Percentiles rank a stretch among this genome's conserved stretches.
Evolutionary conservation across 345 rosid genomes (phyloP).

Genomic region (Boechera retrofracta): DNA sequence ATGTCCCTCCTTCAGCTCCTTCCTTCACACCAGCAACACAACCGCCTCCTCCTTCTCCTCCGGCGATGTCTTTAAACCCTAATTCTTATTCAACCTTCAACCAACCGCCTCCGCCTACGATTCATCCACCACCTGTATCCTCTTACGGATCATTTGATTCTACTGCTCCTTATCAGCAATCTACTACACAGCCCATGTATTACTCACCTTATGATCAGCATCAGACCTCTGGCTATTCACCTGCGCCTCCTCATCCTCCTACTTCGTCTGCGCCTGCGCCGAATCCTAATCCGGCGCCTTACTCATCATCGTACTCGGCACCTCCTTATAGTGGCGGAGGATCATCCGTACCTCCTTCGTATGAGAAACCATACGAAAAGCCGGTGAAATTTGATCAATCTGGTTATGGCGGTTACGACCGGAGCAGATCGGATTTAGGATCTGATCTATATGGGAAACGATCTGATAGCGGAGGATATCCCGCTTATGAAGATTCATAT

Average conservation of each 20-base stretch:
- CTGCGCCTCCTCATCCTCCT: slow-evolving; percentile 51
- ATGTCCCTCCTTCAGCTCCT: slow-evolving; percentile 75
- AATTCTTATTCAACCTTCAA: slow-evolving; percentile 49
- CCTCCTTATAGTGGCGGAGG: slow-evolving; percentile 46
- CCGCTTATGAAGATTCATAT: slow-evolving; percentile 59
- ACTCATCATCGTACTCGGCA: slow-evolving; percentile 58
- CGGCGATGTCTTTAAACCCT: slow-evolving; percentile 43
- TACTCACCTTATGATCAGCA: slow-evolving; percentile 68
- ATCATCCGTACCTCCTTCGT: slow-evolving; percentile 52
- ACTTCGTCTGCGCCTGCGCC: slow-evolving; percentile 38
- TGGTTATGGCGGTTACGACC: slow-evolving; percentile 50
- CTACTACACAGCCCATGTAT: slow-evolving; percentile 55
- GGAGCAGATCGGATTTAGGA: slow-evolving; percentile 60
- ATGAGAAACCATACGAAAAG: slow-evolving; percentile 57
- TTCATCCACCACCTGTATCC: slow-evolving; percentile 45
- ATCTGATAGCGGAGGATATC: slow-evolving; percentile 56
- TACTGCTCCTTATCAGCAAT: slow-evolving; percentile 60
- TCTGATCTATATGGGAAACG: slow-evolving; percentile 69
- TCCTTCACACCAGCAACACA: slow-evolving; percentile 51
- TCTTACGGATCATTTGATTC: slow-evolving; percentile 73
- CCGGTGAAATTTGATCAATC: slow-evolving; percentile 63
- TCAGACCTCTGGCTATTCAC: slow-evolving; percentile 48
- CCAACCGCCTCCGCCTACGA: slow-evolving; percentile 46
- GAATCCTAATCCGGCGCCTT: slow-evolving; percentile 45
- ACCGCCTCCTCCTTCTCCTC: slow-evolving; percentile 42